Conservation (phyloP, 805 yeast genomes). For the Pichia nakasei region DNA sequence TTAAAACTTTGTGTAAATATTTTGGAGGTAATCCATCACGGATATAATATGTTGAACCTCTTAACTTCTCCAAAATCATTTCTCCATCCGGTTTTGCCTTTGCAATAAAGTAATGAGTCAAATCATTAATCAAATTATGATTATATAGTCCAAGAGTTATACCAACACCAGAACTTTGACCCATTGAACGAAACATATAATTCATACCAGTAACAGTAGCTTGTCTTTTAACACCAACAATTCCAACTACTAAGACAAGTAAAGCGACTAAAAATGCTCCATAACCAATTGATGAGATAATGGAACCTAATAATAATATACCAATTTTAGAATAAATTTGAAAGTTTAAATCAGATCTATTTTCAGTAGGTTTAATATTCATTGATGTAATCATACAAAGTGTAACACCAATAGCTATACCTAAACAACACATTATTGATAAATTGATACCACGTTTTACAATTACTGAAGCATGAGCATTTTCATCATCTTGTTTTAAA, state of each 20-base stretch:
- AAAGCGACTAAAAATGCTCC: slow-evolving; percentile 35
- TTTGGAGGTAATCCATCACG: slow-evolving; percentile 23
- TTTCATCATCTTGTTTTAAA: slow-evolving; percentile 19
- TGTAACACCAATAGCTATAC: slow-evolving; percentile 17
- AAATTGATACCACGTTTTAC: slow-evolving; percentile 17
- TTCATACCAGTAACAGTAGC: slow-evolving; percentile 42
- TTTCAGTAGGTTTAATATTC: slow-evolving; percentile 19
- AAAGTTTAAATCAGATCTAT: slow-evolving; percentile 10
- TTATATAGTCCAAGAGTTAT: slow-evolving; percentile 31
- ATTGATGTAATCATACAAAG: slow-evolving; percentile 12
- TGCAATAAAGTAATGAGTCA: slow-evolving; percentile 25
- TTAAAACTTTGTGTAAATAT: slow-evolving; percentile 22
- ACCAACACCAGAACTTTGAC: slow-evolving; percentile 39
- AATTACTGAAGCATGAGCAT: slow-evolving; percentile 12
- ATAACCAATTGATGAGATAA: slow-evolving; percentile 29
- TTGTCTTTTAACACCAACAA: slow-evolving; percentile 36
- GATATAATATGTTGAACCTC: slow-evolving; percentile 20
- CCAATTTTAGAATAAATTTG: slow-evolving; percentile 11
- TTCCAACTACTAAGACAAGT: slow-evolving; percentile 34
- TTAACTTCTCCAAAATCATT: slow-evolving; percentile 15
- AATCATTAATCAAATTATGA: slow-evolving; percentile 21
- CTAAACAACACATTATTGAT: slow-evolving; percentile 16
- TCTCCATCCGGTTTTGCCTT: slow-evolving; percentile 20
- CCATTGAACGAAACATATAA: slow-evolving; percentile 41
- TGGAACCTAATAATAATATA: slow-evolving; percentile 21